Base-by-base conservation (phyloP, 345 rosid genomes). In the Camelina hispida region DNA sequence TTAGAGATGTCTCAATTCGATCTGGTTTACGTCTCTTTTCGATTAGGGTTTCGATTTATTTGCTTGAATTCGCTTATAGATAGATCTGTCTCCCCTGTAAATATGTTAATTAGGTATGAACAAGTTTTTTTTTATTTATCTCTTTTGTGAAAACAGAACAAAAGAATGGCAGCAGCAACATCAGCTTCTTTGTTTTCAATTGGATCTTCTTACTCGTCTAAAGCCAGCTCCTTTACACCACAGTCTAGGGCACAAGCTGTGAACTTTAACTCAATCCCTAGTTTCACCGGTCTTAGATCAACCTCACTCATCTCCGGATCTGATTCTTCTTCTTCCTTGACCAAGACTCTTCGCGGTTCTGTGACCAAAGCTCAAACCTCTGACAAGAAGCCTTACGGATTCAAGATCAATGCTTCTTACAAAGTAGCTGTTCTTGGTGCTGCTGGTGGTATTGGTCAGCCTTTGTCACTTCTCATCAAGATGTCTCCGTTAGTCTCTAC, bases 371-470 rank as follows among this genome's bases (percentile, higher is more conserved):
- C 85, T 7, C 83, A 76, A 46, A 65, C 75, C 62, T 60, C 80
- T 55, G 81, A 69, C 57, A 75, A 54, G 73, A 78, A 60, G 51
- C 70, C 83, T 14, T 44, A 86, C 71, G 82, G 71, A 64, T 75
- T 90, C 15, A 93, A 82, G 69, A 81, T 83, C 50, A 82, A 79
- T 64, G 98, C 98, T 50, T 91, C 97, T 0, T 87, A 83, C 87
- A 89, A 89, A 78, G 92, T 89, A 43, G 96, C 98, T 11, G 68
- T 94, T 69, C 95, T 94, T 75, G 96, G 98, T 72, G 97, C 97
- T 62, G 87, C 91, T 50, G 97, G 98, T 23, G 97, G 97, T 30
- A 94, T 94, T 25, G 96, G 96, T 52, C 98, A 91, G 68, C 93
- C 98, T 7, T 80, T 94, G 13, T 79, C 98, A 9, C 95, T 94